These are phyloP conservation scores for Hypholoma sublateritium DNA, from an alignment of 768 basidiomycete species.

Conservation along the genomic window DNA sequence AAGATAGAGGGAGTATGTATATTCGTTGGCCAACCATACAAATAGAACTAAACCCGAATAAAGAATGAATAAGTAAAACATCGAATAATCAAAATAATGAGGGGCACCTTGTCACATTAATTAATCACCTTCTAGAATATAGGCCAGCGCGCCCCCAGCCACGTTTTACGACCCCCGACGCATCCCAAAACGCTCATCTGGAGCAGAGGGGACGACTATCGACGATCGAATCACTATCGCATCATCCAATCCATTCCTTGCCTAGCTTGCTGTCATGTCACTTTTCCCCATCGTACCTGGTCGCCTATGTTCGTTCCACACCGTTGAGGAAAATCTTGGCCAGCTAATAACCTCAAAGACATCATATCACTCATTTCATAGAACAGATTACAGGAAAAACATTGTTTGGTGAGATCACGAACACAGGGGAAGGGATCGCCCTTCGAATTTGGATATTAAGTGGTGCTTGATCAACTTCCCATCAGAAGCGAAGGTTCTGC, in stretches of 20 bases:
- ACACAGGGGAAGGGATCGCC: neutral
- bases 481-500: constrained; percentile 5
- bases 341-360: neutral
- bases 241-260: constrained; percentile 24
- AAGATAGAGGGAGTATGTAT: constrained; percentile 7
- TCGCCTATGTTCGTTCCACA: neutral
- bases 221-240: constrained; percentile 34
- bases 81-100: constrained; percentile 17
- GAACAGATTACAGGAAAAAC: neutral
- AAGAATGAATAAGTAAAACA: constrained; percentile 17
- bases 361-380: no score
- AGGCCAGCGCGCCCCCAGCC: constrained; percentile 24
- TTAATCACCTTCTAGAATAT: constrained; percentile 9
- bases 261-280: constrained; percentile 53
- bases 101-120: constrained; percentile 14
- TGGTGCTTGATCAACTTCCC: constrained; percentile 6
- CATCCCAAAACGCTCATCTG: constrained; percentile 18
- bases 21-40: constrained; percentile 15
- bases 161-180: constrained; percentile 49
- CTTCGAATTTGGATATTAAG: neutral
- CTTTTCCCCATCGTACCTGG: constrained; percentile 5
- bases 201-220: constrained; percentile 17
- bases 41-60: constrained; percentile 17
- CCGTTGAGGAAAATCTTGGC: neutral
- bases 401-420: neutral